Evolutionary conservation across 2,329 filamentous ascomycete species (phyloP).

Genomic region (Paecilomyces variotii): DNA sequence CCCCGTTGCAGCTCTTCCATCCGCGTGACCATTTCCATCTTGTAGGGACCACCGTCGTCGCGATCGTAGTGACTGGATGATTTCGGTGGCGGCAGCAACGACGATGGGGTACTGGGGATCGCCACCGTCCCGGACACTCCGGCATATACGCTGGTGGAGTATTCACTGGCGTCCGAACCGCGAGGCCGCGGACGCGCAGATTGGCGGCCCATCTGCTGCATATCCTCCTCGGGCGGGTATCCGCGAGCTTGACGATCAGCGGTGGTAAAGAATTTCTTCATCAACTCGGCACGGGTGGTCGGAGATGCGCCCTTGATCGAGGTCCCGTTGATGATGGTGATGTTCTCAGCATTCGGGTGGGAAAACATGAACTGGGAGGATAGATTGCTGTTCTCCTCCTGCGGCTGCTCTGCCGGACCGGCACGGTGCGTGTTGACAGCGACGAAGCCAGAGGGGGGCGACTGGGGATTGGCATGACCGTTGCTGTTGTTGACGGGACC

Average conservation of each 20-base stretch:
- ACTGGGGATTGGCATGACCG: conserved; percentile 28
- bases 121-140: conserved; percentile 41
- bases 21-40: conserved; percentile 60
- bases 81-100: conserved; percentile 42
- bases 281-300: conserved; percentile 50
- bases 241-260: conserved; percentile 45
- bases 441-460: conserved; percentile 47
- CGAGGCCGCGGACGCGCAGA: conserved; percentile 23
- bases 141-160: conserved; percentile 29
- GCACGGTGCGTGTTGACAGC: conserved; percentile 49
- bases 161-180: conserved; percentile 28
- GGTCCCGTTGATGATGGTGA: conserved; percentile 42
- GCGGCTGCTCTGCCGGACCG: conserved; percentile 26
- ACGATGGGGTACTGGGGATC: conserved; percentile 48
- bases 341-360: conserved; percentile 36
- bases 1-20: conserved; percentile 70
- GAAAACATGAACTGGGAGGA: conserved; percentile 33
- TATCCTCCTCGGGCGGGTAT: conserved; percentile 20
- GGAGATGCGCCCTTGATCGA: conserved; percentile 48
- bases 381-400: conserved; percentile 18
- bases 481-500: conserved; percentile 20
- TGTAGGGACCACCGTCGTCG: conserved; percentile 52
- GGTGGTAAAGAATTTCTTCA: conserved; percentile 56
- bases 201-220: conserved; percentile 17
- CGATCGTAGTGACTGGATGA: conserved; percentile 40